Evolutionary conservation across 345 rosid species (phyloP), one percentile per base, ranked within the genome.

Genomic region (Excoecaria cochinchinensis): DNA sequence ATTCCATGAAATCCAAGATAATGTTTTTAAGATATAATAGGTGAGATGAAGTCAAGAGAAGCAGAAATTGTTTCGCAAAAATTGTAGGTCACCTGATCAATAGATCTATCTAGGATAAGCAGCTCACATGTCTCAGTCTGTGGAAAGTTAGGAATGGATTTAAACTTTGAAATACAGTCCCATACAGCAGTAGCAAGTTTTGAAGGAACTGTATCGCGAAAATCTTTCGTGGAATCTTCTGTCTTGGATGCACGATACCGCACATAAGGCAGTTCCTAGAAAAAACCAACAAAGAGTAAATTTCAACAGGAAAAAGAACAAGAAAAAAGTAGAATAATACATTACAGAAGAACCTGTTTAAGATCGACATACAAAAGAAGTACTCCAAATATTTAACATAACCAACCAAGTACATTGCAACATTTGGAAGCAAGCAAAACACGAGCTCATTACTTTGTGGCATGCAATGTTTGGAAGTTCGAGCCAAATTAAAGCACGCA

Each of bases 81-180:
- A 70, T 51, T 67, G 69, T 58, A 42, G 47, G 48, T 53, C 74
- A 95, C 99, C 95, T 90, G 95, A 85, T 95, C 99, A 77, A 92
- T 81, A 57, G 97, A 90, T 91, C 97, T 90, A 84, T 92, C 95
- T 79, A 95, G 74, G 70, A 95, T 95, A 76, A 95, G 91, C 79
- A 95, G 81, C 61, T 95, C 95, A 40, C 99, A 91, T 58, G 99
- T 92, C 79, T 89, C 94, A 22, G 83, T 87, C 81, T 89, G 92
- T 48, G 99, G 97, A 75, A 85, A 95, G 85, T 92, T 89, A 42
- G 99, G 97, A 81, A 92, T 92, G 67, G 94, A 79, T 82, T 91
- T 92, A 77, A 83, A 95, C 63, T 88, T 88, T 13, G 55, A 67
- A 73, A 95, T 24, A 83, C 74, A 77, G 39, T 84, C 81, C 86